Evolutionary conservation across 2,329 filamentous ascomycete genomes (phyloP).

Genomic region (Fusarium drepaniforme): DNA sequence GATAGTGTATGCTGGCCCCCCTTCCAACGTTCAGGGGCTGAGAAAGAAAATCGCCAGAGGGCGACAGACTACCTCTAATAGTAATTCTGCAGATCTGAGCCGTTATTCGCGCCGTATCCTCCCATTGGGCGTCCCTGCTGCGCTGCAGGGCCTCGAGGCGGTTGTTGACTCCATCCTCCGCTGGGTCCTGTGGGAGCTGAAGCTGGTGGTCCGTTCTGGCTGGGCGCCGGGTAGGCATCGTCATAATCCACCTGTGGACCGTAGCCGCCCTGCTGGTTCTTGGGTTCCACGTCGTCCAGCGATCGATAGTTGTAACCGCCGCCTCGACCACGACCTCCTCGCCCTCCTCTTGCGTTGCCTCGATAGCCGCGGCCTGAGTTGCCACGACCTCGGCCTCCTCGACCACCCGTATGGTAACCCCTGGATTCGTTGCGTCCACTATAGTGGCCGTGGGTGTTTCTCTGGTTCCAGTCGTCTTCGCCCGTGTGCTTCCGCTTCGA

Average conservation of each 20-base stretch:
- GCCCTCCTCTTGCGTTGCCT: slow-evolving; percentile 54
- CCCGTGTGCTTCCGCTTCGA: slow-evolving; percentile 70
- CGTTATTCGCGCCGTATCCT: slow-evolving; percentile 33
- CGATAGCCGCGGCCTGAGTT: slow-evolving; percentile 53
- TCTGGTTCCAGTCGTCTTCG: slow-evolving; percentile 56
- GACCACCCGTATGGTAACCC: slow-evolving; percentile 57
- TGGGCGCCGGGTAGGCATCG: slow-evolving; percentile 51
- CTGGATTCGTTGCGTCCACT: slow-evolving; percentile 57
- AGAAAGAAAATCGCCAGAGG: slow-evolving; percentile 1
- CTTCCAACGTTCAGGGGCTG: slow-evolving; percentile 11
- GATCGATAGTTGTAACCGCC: slow-evolving; percentile 72
- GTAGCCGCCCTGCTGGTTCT: slow-evolving; percentile 59
- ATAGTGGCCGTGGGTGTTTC: slow-evolving; percentile 48
- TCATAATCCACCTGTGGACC: slow-evolving; percentile 61
- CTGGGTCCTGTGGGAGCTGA: slow-evolving; percentile 40
- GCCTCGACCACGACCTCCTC: slow-evolving; percentile 59
- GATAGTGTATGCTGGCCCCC: slow-evolving; percentile 9
- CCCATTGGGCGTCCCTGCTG: slow-evolving; percentile 43
- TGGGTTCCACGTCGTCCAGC: slow-evolving; percentile 72
- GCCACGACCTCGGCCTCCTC: slow-evolving; percentile 54
- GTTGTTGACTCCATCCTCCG: slow-evolving; percentile 35
- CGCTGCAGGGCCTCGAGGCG: slow-evolving; percentile 35
- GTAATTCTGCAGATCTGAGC: slow-evolving; percentile 44
- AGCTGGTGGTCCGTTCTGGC: slow-evolving; percentile 33
- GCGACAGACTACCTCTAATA: slow-evolving; percentile 39